Conservation (phyloP, 2,329 filamentous ascomycete species). For the Arthroderma sp. region DNA sequence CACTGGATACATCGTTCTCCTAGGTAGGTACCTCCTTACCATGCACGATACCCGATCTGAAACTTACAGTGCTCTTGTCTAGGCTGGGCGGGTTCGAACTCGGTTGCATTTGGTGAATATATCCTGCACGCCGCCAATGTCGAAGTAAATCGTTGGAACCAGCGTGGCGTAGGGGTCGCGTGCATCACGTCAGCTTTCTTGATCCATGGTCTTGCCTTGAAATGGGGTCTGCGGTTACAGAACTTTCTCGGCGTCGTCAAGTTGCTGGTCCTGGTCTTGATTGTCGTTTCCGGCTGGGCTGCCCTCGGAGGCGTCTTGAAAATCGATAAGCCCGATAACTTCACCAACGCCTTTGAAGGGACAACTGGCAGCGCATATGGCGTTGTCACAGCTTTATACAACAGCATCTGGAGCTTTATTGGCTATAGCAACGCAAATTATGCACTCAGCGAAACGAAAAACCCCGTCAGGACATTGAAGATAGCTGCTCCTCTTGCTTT, state of each 20-base stretch:
- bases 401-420: slow-evolving; percentile 58
- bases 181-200: slow-evolving; percentile 53
- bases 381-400: slow-evolving; percentile 57
- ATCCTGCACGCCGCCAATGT: slow-evolving; percentile 52
- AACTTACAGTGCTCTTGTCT: background rate
- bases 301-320: slow-evolving; percentile 49
- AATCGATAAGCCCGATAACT: slow-evolving; percentile 46
- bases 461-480: slow-evolving; percentile 52
- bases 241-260: slow-evolving; percentile 55
- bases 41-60: background rate
- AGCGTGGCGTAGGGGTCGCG: slow-evolving; percentile 52
- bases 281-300: slow-evolving; percentile 49
- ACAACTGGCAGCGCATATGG: slow-evolving; percentile 54
- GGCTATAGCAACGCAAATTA: slow-evolving; percentile 33
- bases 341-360: slow-evolving; percentile 50
- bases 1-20: slow-evolving; percentile 34
- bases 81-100: slow-evolving; percentile 51
- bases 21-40: slow-evolving; percentile 24
- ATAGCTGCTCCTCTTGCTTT: slow-evolving; percentile 52
- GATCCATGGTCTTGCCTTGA: slow-evolving; percentile 50
- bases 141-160: slow-evolving; percentile 53
- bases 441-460: slow-evolving; percentile 48
- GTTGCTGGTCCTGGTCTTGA: slow-evolving; percentile 51
- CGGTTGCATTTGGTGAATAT: slow-evolving; percentile 57
- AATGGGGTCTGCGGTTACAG: slow-evolving; percentile 54